These are phyloP conservation scores for Pleurotus tuber-regium DNA, from an alignment of 768 basidiomycete genomes.

Conservation along the genomic window DNA sequence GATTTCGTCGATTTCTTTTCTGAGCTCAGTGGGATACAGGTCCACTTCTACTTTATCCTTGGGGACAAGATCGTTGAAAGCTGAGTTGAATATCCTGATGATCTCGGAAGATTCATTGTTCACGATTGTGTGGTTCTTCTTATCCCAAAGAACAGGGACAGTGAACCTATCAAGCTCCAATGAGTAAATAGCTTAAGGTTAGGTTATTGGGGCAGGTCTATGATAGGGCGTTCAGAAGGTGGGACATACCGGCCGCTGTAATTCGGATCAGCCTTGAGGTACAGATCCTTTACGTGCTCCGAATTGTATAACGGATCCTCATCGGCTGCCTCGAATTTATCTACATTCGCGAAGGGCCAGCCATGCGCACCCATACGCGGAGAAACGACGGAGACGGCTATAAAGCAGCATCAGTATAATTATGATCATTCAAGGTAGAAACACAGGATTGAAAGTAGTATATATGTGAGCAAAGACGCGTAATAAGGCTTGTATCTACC, in stretches of 20 bases:
- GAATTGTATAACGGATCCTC: conserved; percentile 70
- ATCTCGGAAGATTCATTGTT: conserved; percentile 97
- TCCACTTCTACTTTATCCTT: conserved; percentile 64
- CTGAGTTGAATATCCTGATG: conserved; percentile 88
- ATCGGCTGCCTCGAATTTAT: conserved; percentile 71
- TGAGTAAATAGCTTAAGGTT: too few relatives aligned
- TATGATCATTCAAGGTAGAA: not conserved
- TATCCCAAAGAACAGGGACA: conserved; percentile 93
- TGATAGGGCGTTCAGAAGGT: too few relatives aligned
- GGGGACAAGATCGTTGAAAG: conserved; percentile 73
- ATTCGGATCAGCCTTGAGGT: conserved; percentile 68
- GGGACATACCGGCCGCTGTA: conserved; percentile 65
- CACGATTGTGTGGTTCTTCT: conserved; percentile 80
- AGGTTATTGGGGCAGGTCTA: too few relatives aligned
- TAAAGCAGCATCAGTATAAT: conserved; percentile 10
- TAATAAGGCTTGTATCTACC: too few relatives aligned
- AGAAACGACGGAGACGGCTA: conserved; percentile 80
- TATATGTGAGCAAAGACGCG: too few relatives aligned
- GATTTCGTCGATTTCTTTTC: conserved; percentile 75
- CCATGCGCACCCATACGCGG: conserved; percentile 82
- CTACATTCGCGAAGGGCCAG: conserved; percentile 81
- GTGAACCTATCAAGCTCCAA: conserved; percentile 83
- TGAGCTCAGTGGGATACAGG: conserved; percentile 73
- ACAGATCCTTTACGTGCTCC: conserved; percentile 80
- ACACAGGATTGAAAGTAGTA: too few relatives aligned